A percentile compares a stretch with the other conserved stretches of the same genome.
phyloP scores from a whole-genome alignment of 1,284 basidiomycete genomes.

The Fistulina hepatica region DNA sequence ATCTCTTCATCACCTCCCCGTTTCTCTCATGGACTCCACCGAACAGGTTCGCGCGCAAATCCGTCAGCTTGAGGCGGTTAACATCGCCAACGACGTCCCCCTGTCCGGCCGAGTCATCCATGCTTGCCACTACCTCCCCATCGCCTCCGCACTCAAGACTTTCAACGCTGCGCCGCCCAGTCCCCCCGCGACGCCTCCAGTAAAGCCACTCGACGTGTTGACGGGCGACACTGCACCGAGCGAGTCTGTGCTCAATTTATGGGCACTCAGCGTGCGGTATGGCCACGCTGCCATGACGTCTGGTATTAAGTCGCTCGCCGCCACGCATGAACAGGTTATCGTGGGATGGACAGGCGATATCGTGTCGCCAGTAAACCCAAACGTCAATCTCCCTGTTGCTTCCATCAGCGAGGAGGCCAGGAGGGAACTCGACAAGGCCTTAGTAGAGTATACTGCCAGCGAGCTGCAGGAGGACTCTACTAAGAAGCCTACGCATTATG shows the following conservation, averaged over 20 bases:
- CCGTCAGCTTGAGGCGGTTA: conserved; percentile 54
- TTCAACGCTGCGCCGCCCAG: conserved; percentile 40
- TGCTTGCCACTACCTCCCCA: conserved; percentile 74
- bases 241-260: conserved; percentile 26
- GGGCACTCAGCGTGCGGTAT: conserved; percentile 74
- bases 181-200: conserved; percentile 60
- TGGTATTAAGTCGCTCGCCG: conserved; percentile 77
- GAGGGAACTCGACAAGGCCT: conserved; percentile 47
- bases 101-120: conserved; percentile 83
- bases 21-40: conserved; percentile 23
- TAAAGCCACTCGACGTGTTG: conserved; percentile 34
- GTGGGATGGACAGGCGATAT: conserved; percentile 94
- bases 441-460: conserved; percentile 32
- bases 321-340: conserved; percentile 82
- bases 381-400: too few species aligned
- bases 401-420: conserved; percentile 51
- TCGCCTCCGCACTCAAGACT: conserved; percentile 46
- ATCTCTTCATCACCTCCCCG: conserved; percentile 12
- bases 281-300: conserved; percentile 95
- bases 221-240: conserved; percentile 18
- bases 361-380: conserved; percentile 30
- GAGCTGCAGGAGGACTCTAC: conserved; percentile 48
- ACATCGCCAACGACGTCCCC: conserved; percentile 53
- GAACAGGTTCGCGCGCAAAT: conserved; percentile 52
- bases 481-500: conserved; percentile 53